Conservation (phyloP, 306 rosid species). For the Lathyrus tuberosus region DNA sequence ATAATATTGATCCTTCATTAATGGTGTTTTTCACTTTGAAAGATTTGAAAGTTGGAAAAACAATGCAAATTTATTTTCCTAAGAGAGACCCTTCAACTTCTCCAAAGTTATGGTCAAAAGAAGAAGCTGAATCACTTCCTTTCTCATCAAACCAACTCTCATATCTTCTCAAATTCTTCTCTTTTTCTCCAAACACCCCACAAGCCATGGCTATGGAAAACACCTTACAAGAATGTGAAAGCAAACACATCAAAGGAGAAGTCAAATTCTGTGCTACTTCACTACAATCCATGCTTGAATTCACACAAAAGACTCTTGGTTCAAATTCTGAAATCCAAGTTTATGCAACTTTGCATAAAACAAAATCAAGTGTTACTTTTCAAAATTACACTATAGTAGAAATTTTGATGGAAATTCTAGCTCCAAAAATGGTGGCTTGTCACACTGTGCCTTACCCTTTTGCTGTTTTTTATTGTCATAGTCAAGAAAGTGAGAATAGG, state of each 20-base stretch:
- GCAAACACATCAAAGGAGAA: constrained; percentile 64
- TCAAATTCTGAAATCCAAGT: constrained; percentile 31
- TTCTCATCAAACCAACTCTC: constrained; percentile 58
- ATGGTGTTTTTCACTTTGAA: constrained; percentile 65
- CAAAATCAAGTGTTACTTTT: constrained; percentile 52
- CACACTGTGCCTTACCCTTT: constrained; percentile 83
- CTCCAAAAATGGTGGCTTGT: constrained; percentile 76
- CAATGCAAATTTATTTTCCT: constrained; percentile 61
- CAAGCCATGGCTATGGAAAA: constrained; percentile 71
- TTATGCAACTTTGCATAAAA: constrained; percentile 52
- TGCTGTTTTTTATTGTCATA: constrained; percentile 65
- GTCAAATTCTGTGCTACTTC: constrained; percentile 74
- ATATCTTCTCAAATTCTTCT: constrained; percentile 53
- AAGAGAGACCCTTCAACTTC: constrained; percentile 62
- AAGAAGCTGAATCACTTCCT: constrained; percentile 58
- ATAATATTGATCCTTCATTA: constrained; percentile 46
- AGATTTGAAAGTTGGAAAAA: constrained; percentile 58
- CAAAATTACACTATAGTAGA: constrained; percentile 69
- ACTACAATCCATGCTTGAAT: constrained; percentile 67
- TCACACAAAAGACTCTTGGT: constrained; percentile 50
- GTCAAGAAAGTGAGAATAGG: constrained; percentile 55
- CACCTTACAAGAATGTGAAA: constrained; percentile 62
- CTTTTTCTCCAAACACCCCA: constrained; percentile 50
- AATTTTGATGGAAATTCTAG: constrained; percentile 41
- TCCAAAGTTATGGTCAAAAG: constrained; percentile 53